These are phyloP conservation scores for Nakazawaea ambrosiae DNA, from an alignment of 805 yeast species.

Conservation along the genomic window DNA sequence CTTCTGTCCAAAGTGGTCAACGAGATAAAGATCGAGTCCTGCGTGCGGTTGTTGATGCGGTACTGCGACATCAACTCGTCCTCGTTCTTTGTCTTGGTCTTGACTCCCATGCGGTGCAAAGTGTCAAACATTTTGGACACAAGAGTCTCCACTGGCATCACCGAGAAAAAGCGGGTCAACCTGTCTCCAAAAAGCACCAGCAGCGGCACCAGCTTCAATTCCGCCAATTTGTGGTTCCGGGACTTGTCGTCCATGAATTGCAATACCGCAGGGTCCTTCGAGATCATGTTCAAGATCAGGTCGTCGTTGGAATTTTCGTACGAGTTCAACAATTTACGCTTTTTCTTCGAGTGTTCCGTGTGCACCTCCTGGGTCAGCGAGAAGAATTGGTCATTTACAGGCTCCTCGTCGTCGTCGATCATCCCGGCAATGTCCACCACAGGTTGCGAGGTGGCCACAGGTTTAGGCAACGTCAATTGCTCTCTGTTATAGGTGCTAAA, in stretches of 20 bases:
- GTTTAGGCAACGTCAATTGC: constrained; percentile 11
- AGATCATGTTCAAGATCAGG: constrained; percentile 28
- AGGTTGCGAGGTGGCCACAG: constrained; percentile 40
- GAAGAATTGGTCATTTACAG: constrained; percentile 18
- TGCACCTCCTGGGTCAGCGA: constrained; percentile 36
- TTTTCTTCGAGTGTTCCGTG: constrained; percentile 29
- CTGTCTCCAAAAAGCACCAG: constrained; percentile 30
- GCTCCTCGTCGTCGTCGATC: constrained; percentile 32
- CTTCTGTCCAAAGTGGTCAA: constrained; percentile 33
- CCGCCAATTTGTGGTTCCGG: constrained; percentile 12
- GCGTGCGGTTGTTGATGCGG: constrained; percentile 15
- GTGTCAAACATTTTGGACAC: constrained; percentile 34
- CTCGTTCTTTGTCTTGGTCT: constrained; percentile 12
- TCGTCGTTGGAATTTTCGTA: constrained; percentile 24
- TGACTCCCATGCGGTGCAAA: constrained; percentile 34
- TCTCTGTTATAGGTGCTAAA: constrained; percentile 11
- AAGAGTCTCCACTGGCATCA: constrained; percentile 34
- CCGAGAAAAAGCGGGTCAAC: constrained; percentile 46
- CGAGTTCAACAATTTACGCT: constrained; percentile 19
- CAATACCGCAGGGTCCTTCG: constrained; percentile 43
- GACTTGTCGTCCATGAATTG: constrained; percentile 31
- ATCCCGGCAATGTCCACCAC: constrained; percentile 32
- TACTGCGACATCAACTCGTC: constrained; percentile 11
- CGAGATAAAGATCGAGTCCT: constrained; percentile 18
- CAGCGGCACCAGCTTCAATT: constrained; percentile 15